These are phyloP conservation scores for Filosporella fistucella DNA, from an alignment of 495 filamentous ascomycete species.

Conservation along the genomic window DNA sequence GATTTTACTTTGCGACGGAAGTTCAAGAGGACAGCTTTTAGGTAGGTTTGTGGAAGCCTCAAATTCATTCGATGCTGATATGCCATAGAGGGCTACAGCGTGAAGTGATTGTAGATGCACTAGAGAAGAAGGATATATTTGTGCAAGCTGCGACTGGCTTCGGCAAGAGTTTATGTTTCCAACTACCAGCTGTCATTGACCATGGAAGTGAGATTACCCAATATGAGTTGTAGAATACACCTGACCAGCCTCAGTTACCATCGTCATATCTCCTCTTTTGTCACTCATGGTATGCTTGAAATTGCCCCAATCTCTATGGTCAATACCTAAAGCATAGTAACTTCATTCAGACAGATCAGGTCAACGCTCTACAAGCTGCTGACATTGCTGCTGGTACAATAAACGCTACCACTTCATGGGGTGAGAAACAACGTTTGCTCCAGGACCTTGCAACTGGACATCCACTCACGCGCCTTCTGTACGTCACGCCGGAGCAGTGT, in stretches of 20 bases:
- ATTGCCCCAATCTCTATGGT: neutral
- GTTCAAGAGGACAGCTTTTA: slow-evolving; percentile 71
- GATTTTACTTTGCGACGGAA: slow-evolving; percentile 81
- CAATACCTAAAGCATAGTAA: slow-evolving; percentile 4
- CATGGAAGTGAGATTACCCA: slow-evolving; percentile 59
- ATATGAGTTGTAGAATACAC: neutral
- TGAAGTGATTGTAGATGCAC: slow-evolving; percentile 76
- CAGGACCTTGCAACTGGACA: slow-evolving; percentile 83
- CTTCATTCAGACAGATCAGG: slow-evolving; percentile 72
- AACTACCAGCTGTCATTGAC: slow-evolving; percentile 83
- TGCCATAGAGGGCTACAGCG: slow-evolving; percentile 68
- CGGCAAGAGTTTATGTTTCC: slow-evolving; percentile 92
- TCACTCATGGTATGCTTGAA: slow-evolving; percentile 71
- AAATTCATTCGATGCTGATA: too few relatives aligned
- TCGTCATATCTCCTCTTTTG: slow-evolving; percentile 86
- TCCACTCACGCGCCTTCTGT: slow-evolving; percentile 77
- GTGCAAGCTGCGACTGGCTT: slow-evolving; percentile 95
- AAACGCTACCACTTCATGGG: slow-evolving; percentile 68
- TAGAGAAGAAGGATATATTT: slow-evolving; percentile 87
- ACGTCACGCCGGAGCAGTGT: slow-evolving; percentile 91
- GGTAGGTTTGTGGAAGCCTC: slow-evolving; percentile 53
- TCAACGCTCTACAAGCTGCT: slow-evolving; percentile 68
- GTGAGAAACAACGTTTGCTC: slow-evolving; percentile 64
- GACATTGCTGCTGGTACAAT: slow-evolving; percentile 79
- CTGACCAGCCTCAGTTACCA: slow-evolving; percentile 55